Evolutionary conservation across 768 basidiomycete genomes (phyloP).

Genomic region (Mycena alexandri): DNA sequence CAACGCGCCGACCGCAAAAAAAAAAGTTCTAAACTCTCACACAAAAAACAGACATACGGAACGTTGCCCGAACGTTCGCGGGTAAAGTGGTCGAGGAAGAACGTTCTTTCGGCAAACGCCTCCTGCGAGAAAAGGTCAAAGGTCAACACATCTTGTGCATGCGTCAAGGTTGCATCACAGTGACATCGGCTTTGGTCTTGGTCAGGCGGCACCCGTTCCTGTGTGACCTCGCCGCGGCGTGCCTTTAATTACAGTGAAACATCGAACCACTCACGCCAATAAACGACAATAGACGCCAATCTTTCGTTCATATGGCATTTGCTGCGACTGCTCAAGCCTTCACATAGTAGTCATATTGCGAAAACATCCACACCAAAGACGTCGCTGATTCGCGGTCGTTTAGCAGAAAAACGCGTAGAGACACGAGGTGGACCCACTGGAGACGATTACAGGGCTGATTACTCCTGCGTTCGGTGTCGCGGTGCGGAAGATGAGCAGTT

Average conservation of each 20-base stretch:
- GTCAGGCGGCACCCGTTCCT: no score
- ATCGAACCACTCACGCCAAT: constrained; percentile 1
- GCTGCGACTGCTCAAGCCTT: constrained; percentile 37
- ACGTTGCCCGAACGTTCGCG: no score
- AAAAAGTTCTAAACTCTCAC: no score
- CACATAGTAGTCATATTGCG: constrained; percentile 87
- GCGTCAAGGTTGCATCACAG: no score
- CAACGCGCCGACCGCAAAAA: constrained; percentile 16
- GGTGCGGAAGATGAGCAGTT: constrained; percentile 86
- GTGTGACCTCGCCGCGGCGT: no score
- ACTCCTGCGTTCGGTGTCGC: constrained; percentile 71
- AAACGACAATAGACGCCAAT: constrained; percentile 1
- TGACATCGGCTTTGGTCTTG: no score
- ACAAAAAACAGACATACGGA: no score
- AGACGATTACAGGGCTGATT: constrained; percentile 84
- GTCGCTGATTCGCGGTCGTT: constrained; percentile 56
- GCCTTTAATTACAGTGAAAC: constrained; percentile 1
- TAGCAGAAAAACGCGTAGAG: constrained; percentile 13
- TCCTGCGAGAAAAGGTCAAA: no score
- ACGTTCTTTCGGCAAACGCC: no score
- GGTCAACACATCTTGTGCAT: no score
- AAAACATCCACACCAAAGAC: constrained; percentile 88
- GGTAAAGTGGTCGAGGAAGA: no score
- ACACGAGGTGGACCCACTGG: constrained; percentile 68
- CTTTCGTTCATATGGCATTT: constrained; percentile 7